A percentile compares a stretch with the other conserved stretches of the same genome.
phyloP scores from a whole-genome alignment of 1,284 basidiomycete genomes.

The Cutaneotrichosporon curvatum region DNA sequence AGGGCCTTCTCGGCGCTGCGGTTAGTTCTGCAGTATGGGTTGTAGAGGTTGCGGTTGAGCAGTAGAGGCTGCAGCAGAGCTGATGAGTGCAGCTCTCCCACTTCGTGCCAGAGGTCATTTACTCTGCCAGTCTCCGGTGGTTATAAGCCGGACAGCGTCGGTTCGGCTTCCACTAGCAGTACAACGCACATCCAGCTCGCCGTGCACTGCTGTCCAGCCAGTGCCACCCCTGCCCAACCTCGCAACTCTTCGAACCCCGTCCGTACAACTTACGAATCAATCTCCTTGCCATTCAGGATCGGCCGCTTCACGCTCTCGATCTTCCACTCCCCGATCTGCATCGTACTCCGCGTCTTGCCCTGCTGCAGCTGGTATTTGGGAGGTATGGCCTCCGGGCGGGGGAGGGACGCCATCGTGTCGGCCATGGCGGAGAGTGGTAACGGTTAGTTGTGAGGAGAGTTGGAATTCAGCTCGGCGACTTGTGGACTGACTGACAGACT shows the following conservation, averaged over 20 bases:
- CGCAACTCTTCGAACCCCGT: too few relatives aligned
- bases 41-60: too few relatives aligned
- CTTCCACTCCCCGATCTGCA: constrained; percentile 44
- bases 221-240: background rate
- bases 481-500: too few relatives aligned
- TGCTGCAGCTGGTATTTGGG: constrained; percentile 16
- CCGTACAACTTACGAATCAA: too few relatives aligned
- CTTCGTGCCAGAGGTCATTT: too few relatives aligned
- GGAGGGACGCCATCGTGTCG: background rate
- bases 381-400: background rate
- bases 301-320: constrained; percentile 45
- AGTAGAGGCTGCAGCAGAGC: background rate
- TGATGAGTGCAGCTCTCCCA: background rate
- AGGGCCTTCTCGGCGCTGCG: constrained; percentile 64
- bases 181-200: too few relatives aligned
- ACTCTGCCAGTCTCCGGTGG: too few relatives aligned
- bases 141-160: too few relatives aligned
- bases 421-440: background rate
- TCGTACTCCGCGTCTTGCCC: constrained; percentile 24
- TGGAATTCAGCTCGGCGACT: too few relatives aligned
- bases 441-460: background rate
- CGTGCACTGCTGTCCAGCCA: too few relatives aligned
- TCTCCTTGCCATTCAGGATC: constrained; percentile 49
- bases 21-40: too few relatives aligned
- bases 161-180: too few relatives aligned